Evolutionary conservation across 2,329 filamentous ascomycete species (phyloP), one percentile per base, ranked within the genome.

Genomic region (Clarireedia monteithiana): DNA sequence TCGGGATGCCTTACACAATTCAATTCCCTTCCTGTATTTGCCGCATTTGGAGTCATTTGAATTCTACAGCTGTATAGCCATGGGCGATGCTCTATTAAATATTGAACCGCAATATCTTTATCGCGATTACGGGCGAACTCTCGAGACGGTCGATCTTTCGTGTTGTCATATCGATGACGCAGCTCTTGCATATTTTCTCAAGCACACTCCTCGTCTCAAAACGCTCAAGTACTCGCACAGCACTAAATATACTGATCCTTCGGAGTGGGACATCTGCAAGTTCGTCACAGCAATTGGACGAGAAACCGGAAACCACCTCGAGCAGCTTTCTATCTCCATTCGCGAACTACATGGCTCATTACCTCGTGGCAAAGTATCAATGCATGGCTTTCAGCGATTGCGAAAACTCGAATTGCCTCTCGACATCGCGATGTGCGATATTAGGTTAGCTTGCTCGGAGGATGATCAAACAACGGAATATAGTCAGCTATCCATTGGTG

Each of bases 191-290:
- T 4, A 23, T n/a, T 52, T 36, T 34, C 38, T 44, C 38, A 34
- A 40, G 38, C 24, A 51, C 38, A 34, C 39, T 15, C 6, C 38
- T 10, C 9, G 4, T 23, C 38, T 23, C 24, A 51, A 38, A 17
- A 48, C n/a, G 34, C 30, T 39, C 34, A 15, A 7, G n/a, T 44
- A 44, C 15, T 34, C 26, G 9, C 6, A 49, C 36, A 5, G 20
- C 3, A n/a, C 17, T 6, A 39, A 23, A 36, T 5, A 7, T 3
- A 49, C 4, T 40, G 14, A 40, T 17, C 4, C 14, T 15, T 4
- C 14, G 14, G 49, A 58, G 30, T 60, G 55, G 55, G 48, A 60
- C 26, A 58, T 60, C 45, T 59, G 54, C 56, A 55, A 57, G 30
- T 59, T 59, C 46, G 38, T 60, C 27, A 45, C 39, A 12, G 54